Evolutionary conservation across 31 red algal genomes (phyloP), one percentile per base, ranked within the genome.

Genomic region (Porphyra umbilicalis): DNA sequence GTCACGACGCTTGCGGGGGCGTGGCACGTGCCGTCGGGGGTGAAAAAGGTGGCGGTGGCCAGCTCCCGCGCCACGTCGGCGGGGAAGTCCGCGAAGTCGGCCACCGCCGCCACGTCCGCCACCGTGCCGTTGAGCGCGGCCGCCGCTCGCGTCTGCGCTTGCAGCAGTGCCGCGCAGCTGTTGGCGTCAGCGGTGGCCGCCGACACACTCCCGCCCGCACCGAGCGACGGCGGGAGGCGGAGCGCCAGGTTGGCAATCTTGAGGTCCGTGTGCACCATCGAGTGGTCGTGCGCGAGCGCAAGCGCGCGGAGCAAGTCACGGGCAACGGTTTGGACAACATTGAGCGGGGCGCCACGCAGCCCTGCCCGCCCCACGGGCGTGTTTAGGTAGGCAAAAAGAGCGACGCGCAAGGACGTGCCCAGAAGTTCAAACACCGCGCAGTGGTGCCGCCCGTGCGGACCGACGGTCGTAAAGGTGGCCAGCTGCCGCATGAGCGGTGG

Each of bases 211-310:
- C 8, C 13, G 42, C 57, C 25, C 13, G 25, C 57, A 16, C 57
- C 8, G 2, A 1, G 25, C 57, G 57, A 18, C 25, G 57, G 20
- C 57, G 57, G 57, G 25, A 71, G 57, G 32, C 89, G 88, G 84
- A 99, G 88, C 29, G 96, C 83, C n/a, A 99, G 83, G 77, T 99
- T 99, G 79, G 97, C 97, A 30, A 91, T 94, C 80, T 99, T 99
- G 76, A 99, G 57, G 82, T 99, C 97, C 30, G 97, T 99, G 67
- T 99, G 97, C 36, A 99, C 87, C 29, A 95, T 93, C 34, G 84
- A 79, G 11, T 84, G 77, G 30, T 90, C 89, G 78, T 99, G 97
- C 78, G 93, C 78, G 76, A 88, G 91, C 20, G 86, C 32, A 32
- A 99, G 88, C 38, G 81, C 97, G 68, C 91, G 36, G 39, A 95